Base-by-base conservation (phyloP, 352 stramenopile genomes). In the Phytophthora pini region DNA sequence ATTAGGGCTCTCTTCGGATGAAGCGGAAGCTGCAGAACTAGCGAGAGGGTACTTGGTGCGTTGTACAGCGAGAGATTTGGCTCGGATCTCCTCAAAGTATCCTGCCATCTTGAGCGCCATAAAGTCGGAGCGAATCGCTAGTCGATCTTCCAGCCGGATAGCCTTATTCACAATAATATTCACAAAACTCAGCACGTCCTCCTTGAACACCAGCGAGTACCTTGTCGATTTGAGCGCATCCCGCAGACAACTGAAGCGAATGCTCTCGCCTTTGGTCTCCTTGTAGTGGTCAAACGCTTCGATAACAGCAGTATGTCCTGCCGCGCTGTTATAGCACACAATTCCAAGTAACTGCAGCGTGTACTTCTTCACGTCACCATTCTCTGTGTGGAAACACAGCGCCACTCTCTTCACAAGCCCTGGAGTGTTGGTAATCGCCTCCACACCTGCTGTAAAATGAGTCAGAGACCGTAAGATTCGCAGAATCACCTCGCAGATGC, bases 111-210 rank as follows among this genome's bases (percentile, higher is more conserved):
- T 89, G 17, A 95, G 76, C 44, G 84, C 82, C 53, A 95, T 92
- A 60, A 95, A 95, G 53, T 95, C 87, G 29, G 80, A 82, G 12
- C 87, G 87, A 53, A 95, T 95, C 36, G 82, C 87, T 45, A 95
- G 55, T 41, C 87, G 87, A 54, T 92, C 82, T 74, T 95, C 87
- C 8, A 95, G 61, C 11, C 84, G 80, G 27, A 95, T 92, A 3
- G 84, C 87, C 70, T 95, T 95, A 74, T 95, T 95, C 26, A 95
- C 87, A 57, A 95, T 93, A 63, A 95, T 93, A 75, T 95, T 95
- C 46, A 95, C 84, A 72, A 95, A 95, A 57, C 84, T 93, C 45
- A 95, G 67, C 59, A 95, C 87, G 56, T 95, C 87, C 72, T 95
- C 87, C 50, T 95, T 95, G 75, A 95, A 95, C n/a, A 88, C 80